Evolutionary conservation across 2,329 filamentous ascomycete species (phyloP), one percentile per base, ranked within the genome.

Genomic region (Catunica adiposa): DNA sequence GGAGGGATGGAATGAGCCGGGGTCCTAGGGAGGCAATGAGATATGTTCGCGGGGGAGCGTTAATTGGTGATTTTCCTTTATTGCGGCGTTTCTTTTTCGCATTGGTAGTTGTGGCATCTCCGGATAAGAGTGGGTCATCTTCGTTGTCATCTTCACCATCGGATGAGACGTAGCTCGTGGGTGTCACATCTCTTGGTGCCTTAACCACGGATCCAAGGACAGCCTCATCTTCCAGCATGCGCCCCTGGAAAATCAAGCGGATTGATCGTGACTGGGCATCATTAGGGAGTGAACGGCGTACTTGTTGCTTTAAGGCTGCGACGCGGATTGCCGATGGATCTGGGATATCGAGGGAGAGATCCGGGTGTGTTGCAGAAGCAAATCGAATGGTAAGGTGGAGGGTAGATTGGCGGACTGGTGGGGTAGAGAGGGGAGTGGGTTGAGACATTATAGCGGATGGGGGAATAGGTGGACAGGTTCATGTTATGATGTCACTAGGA

Each of bases 371-470:
- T 1, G 87, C 82, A 59, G 83, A 82, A 54, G 88, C 88, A 77
- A 98, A 97, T 67, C 90, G 89, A 66, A 97, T 83, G 38, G 86
- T 90, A 48, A 97, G 75, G 63, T 84, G 81, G 56, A 95, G 74
- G 34, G 75, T 75, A 9, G 44, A 26, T 11, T 22, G 17, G 2
- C 8, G 3, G 22, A 23, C 11, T 2, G 20, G 20, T 2, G 11
- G 9, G 17, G 20, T 48, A 15, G 44, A 4, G 22, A 2, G 17
- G 3, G 17, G 8, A 22, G 20, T 48, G 44, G 9, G 44, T 1
- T 5, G 44, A 14, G 15, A 5, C 20, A 20, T 48, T 22, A 20
- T 48, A 7, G 20, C 17, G 7, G 20, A 44, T n/a, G 15, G 40
- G 40, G 15, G 8, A 44, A 2, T 6, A 17, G n/a, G n/a, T 44